These are phyloP conservation scores for Leishmania lainsoni DNA, from an alignment of 208 protist species.

Conservation along the genomic window DNA sequence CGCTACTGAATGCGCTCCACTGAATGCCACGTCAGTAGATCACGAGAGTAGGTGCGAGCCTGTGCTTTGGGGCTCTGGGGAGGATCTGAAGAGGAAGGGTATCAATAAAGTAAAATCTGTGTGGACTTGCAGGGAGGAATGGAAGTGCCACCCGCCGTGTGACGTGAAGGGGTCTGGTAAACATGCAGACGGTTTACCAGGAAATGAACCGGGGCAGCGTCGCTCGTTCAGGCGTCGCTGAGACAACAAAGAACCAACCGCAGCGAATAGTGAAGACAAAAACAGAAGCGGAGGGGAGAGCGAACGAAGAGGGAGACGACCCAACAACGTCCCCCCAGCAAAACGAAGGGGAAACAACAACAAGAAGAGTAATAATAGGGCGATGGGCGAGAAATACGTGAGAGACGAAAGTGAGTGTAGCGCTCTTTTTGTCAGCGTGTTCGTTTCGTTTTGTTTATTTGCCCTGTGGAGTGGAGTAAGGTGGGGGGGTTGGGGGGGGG, in stretches of 20 bases:
- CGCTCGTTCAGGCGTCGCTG: background rate
- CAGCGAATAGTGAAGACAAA: background rate
- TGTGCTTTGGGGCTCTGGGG: background rate
- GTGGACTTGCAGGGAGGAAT: background rate
- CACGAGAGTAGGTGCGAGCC: background rate
- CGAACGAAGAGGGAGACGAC: background rate
- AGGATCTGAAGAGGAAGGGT: background rate
- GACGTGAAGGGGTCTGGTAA: background rate
- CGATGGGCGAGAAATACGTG: no score
- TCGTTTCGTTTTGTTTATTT: background rate
- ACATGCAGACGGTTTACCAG: background rate
- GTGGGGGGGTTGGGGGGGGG: no score
- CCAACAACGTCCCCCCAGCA: background rate
- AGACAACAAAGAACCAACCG: background rate
- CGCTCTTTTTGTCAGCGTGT: background rate
- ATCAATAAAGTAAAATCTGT: background rate
- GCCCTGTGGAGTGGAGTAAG: background rate
- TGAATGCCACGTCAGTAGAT: background rate
- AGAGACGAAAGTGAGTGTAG: background rate
- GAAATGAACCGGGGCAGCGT: no score
- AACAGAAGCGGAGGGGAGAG: background rate
- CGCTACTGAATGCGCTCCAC: background rate
- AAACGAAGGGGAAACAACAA: slow-evolving; percentile 1
- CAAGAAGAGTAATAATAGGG: no score
- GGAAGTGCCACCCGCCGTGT: background rate